phyloP scores from a whole-genome alignment of 257 asterid species.

The Buddleja alternifolia region DNA sequence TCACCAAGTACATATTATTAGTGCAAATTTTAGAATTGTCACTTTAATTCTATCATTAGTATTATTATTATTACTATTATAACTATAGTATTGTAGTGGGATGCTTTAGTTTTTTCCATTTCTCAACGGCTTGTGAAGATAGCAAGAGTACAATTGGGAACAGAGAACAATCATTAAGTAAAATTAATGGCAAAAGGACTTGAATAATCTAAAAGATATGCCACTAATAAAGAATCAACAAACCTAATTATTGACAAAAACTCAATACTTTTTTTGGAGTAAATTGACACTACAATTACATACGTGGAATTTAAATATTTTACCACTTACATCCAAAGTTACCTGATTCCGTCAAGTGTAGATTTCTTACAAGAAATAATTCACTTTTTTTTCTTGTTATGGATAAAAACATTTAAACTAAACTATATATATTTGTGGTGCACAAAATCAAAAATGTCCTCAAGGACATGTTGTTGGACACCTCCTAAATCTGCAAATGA shows the following conservation, averaged over 20 bases:
- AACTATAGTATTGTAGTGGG: too few relatives aligned
- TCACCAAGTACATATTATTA: too few relatives aligned
- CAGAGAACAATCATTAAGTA: background rate
- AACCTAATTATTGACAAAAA: background rate
- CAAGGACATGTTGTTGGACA: background rate
- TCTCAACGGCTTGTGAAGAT: too few relatives aligned
- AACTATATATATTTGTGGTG: background rate
- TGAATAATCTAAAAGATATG: background rate
- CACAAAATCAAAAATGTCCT: background rate
- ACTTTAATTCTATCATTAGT: too few relatives aligned
- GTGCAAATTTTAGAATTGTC: too few relatives aligned
- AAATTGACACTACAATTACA: background rate
- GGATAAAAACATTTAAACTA: background rate
- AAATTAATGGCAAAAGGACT: background rate
- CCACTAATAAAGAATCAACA: background rate
- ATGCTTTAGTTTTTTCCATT: too few relatives aligned
- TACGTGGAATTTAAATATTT: background rate
- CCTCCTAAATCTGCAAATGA: slow-evolving; percentile 17
- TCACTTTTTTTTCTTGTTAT: background rate
- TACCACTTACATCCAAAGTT: background rate
- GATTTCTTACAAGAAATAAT: background rate
- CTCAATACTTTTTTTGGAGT: background rate
- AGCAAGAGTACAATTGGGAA: too few relatives aligned
- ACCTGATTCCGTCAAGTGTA: background rate
- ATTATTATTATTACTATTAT: too few relatives aligned